phyloP scores from a whole-genome alignment of 306 rosid genomes.

The Begonia loranthoides region DNA sequence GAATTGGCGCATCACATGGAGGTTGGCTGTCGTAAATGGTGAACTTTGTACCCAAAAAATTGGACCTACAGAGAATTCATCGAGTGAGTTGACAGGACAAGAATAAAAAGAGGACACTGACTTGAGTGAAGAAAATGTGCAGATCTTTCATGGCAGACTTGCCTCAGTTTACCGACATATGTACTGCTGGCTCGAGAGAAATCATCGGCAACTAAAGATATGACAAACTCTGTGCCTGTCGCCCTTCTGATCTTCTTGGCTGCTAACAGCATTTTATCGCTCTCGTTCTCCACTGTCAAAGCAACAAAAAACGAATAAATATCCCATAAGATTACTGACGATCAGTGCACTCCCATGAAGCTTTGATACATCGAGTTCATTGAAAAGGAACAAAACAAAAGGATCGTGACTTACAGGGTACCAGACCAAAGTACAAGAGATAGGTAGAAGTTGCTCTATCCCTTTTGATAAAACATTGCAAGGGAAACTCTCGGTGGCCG shows the following conservation, averaged over 20 bases:
- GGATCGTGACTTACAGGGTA: slow-evolving; percentile 53
- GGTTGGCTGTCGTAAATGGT: slow-evolving; percentile 50
- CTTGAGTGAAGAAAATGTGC: neutral
- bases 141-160: slow-evolving; percentile 18
- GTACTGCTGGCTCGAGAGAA: slow-evolving; percentile 56
- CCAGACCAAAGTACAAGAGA: slow-evolving; percentile 50
- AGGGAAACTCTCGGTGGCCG: slow-evolving; percentile 68
- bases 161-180: slow-evolving; percentile 69
- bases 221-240: slow-evolving; percentile 52
- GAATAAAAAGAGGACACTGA: slow-evolving; percentile 3
- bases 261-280: slow-evolving; percentile 60
- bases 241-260: slow-evolving; percentile 84
- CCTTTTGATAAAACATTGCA: slow-evolving; percentile 81
- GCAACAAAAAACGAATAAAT: neutral
- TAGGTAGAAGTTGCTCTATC: slow-evolving; percentile 61
- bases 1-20: slow-evolving; percentile 28
- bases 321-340: no score
- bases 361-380: slow-evolving; percentile 1
- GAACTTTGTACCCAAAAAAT: slow-evolving; percentile 73
- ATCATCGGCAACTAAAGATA: slow-evolving; percentile 59
- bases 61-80: slow-evolving; percentile 49
- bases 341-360: no score
- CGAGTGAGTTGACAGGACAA: slow-evolving; percentile 11
- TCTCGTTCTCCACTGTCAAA: slow-evolving; percentile 53
- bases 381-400: neutral